Evolutionary conservation across 2,329 filamentous ascomycete species (phyloP).

Genomic region (Teratosphaeria destructans): DNA sequence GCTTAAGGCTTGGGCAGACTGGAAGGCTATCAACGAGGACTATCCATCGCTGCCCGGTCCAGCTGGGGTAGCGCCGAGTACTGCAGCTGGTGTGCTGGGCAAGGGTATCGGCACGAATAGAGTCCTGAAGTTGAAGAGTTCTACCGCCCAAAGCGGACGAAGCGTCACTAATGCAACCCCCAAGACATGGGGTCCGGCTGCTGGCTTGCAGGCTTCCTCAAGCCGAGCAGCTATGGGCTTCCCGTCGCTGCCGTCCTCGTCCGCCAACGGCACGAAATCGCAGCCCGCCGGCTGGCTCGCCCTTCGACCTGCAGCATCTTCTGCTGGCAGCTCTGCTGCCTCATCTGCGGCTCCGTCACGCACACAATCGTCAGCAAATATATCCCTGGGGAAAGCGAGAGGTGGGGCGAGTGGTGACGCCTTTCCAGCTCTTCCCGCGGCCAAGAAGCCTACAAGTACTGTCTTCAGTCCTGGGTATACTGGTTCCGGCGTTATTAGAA

Average conservation of each 20-base stretch:
- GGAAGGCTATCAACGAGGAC: constrained; percentile 91
- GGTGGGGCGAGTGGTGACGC: constrained; percentile 40
- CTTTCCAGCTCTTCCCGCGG: constrained; percentile 74
- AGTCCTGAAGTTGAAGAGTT: constrained; percentile 59
- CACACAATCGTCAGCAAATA: constrained; percentile 19
- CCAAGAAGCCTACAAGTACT: constrained; percentile 55
- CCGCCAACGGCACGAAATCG: constrained; percentile 7
- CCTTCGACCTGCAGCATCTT: constrained; percentile 16
- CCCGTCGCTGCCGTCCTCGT: constrained; percentile 17
- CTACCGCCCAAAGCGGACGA: constrained; percentile 56
- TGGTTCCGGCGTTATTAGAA: constrained; percentile 35
- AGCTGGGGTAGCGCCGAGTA: constrained; percentile 53
- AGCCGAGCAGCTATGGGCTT: constrained; percentile 11
- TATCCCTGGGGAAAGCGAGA: constrained; percentile 10
- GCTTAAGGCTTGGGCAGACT: constrained; percentile 83
- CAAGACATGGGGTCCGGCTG: constrained; percentile 47
- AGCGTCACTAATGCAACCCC: constrained; percentile 2
- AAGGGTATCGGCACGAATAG: constrained; percentile 48
- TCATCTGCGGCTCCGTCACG: constrained; percentile 28
- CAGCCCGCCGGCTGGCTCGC: constrained; percentile 21
- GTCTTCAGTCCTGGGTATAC: constrained; percentile 41
- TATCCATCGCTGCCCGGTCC: constrained; percentile 79
- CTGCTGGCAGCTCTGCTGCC: constrained; percentile 20
- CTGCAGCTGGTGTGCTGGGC: constrained; percentile 34
- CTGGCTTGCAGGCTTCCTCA: constrained; percentile 8